Conservation (phyloP, 192 early-diverging fungal genomes). For the Mortierella hygrophila region DNA sequence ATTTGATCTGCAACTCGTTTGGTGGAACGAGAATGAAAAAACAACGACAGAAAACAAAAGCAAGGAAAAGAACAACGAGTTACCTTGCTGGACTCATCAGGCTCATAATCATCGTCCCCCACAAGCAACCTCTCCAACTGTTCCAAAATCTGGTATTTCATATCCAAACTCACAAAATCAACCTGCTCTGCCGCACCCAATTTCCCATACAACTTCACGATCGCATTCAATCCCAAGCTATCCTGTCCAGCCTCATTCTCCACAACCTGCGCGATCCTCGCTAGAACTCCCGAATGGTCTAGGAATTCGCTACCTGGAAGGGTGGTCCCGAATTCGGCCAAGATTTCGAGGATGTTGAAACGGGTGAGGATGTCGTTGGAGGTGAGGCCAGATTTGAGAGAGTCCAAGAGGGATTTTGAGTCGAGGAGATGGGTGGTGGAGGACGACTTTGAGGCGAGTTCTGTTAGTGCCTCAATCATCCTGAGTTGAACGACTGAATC, state of each 20-base stretch:
- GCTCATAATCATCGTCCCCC: constrained; percentile 25
- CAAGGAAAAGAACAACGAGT: not conserved
- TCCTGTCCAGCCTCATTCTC: constrained; percentile 25
- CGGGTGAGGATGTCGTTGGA: constrained; percentile 31
- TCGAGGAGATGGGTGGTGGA: not conserved
- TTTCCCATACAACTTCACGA: constrained; percentile 43
- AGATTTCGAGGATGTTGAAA: constrained; percentile 51
- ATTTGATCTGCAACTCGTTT: too few relatives aligned
- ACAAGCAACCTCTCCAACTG: constrained; percentile 32
- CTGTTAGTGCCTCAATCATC: constrained; percentile 22
- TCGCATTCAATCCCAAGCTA: constrained; percentile 16
- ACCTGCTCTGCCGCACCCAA: constrained; percentile 22
- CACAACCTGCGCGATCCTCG: constrained; percentile 9
- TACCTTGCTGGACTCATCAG: constrained; percentile 21
- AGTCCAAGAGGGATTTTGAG: constrained; percentile 8
- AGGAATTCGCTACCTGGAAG: constrained; percentile 32
- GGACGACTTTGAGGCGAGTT: constrained; percentile 13
- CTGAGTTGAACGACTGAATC: constrained; percentile 29
- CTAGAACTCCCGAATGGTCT: constrained; percentile 34
- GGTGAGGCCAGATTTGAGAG: constrained; percentile 23
- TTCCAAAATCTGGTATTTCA: constrained; percentile 41
- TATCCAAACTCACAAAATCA: constrained; percentile 31
- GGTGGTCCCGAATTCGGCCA: constrained; percentile 34
- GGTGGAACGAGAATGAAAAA: not conserved
- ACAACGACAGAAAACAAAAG: not conserved